phyloP scores from a whole-genome alignment of 73 alveolate genomes.

The Tetrahymena thermophila region DNA sequence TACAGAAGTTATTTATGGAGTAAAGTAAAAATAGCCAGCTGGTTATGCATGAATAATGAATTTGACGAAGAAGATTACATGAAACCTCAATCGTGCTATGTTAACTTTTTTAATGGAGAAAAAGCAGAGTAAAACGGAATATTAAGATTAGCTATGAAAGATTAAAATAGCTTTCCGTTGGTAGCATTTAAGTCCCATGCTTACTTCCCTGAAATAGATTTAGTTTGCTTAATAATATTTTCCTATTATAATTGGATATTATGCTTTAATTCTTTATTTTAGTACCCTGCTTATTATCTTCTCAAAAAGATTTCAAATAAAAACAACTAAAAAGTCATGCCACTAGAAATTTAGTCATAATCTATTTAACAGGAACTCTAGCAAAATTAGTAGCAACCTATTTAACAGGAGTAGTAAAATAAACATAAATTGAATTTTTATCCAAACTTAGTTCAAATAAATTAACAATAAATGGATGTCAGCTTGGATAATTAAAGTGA shows the following conservation, averaged over 20 bases:
- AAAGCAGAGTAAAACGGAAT: not conserved
- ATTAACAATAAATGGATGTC: too few species aligned
- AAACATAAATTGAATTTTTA: too few species aligned
- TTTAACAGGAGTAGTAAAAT: too few species aligned
- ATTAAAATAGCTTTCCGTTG: not conserved
- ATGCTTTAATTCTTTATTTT: not conserved
- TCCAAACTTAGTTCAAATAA: too few species aligned
- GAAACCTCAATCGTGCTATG: not conserved
- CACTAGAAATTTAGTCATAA: too few species aligned
- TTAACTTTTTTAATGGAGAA: not conserved
- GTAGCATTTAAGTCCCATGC: not conserved
- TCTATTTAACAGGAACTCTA: too few species aligned
- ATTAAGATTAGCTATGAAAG: not conserved
- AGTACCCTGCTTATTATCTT: not conserved
- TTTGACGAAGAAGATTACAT: not conserved
- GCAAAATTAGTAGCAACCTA: too few species aligned
- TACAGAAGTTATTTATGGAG: not conserved
- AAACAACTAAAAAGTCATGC: too few species aligned
- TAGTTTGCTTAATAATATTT: not conserved
- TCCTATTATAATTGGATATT: not conserved
- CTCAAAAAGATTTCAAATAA: not conserved
- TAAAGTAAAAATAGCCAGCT: not conserved
- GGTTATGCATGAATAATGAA: not conserved
- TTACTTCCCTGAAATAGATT: not conserved
- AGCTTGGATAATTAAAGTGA: too few species aligned